Evolutionary conservation across 169 alveolate species (phyloP), one percentile per base, ranked within the genome.

Genomic region (Blepharisma undulans): DNA sequence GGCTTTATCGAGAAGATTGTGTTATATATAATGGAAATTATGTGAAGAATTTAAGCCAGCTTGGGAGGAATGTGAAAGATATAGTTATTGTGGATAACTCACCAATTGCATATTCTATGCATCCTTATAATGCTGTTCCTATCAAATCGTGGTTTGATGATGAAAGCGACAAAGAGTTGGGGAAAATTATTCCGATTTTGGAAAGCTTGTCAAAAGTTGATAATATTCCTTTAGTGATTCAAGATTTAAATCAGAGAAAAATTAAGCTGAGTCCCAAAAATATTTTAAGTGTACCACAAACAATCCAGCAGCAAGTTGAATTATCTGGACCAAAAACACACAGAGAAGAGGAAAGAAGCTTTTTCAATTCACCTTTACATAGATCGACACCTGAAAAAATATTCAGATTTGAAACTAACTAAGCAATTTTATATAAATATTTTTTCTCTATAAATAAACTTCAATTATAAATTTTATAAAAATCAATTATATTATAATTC

Each of bases 111-210:
- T 98, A 97, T 89, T 82, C 96, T 30, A 94, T 97, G 84, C 97
- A 98, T 87, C 99, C 98, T 36, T 98, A 97, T 87, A 98, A 98
- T 92, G 99, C 99, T 18, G 92, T 98, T 32, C 98, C 99, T 76
- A 97, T 97, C 85, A 93, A 93, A 61, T 96, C 98, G 90, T 98
- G 99, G 98, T 96, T 95, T 92, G 97, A 95, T 82, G 98, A 97
- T 79, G 93, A 93, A 48, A 89, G 59, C 19, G 99, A 97, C 85
- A 90, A 92, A n/a, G 97, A 96, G 87, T 92, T 97, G 30, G 91
- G 85, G 82, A 96, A 97, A 87, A 87, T 96, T 34, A 90, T 96
- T 27, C 98, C 98, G 16, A 91, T 96, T 34, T 92, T 97, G 66
- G 93, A 89, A 48, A 93, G 90, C 81, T 33, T 86, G 59, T 30